Evolutionary conservation across 1,284 basidiomycete species (phyloP).

Genomic region (Tilletia walkeri): DNA sequence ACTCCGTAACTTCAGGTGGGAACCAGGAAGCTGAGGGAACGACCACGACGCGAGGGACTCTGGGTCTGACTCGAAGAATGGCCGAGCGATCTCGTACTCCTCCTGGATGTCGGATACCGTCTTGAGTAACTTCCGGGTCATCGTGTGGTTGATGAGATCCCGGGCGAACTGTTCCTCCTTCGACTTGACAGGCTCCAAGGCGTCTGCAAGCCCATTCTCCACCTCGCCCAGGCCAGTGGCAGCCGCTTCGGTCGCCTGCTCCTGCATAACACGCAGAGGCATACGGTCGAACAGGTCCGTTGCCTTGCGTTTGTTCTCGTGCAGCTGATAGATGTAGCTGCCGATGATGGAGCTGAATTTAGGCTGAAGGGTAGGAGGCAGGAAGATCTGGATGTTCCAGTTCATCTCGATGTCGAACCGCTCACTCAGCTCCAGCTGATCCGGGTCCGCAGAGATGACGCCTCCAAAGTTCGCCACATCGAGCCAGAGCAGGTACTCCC

Average conservation of each 20-base stretch:
- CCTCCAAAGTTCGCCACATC: constrained; percentile 91
- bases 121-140: constrained; percentile 79
- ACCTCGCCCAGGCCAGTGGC: constrained; percentile 15
- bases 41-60: constrained; percentile 59
- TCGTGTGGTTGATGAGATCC: constrained; percentile 73
- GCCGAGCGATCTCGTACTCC: constrained; percentile 57
- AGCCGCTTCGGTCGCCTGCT: constrained; percentile 24
- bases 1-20: constrained; percentile 72
- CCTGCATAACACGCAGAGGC: constrained; percentile 74
- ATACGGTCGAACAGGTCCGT: constrained; percentile 61
- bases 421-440: constrained; percentile 59
- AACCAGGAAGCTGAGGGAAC: constrained; percentile 86
- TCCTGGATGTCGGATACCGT: constrained; percentile 65
- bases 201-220: constrained; percentile 55
- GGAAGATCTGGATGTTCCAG: constrained; percentile 92
- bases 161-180: constrained; percentile 65
- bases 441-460: constrained; percentile 63
- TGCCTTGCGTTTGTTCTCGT: constrained; percentile 69
- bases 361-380: constrained; percentile 77
- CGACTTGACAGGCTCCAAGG: constrained; percentile 67
- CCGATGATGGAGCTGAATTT: constrained; percentile 76
- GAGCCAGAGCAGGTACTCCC: constrained; percentile 94
- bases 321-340: constrained; percentile 82
- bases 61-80: constrained; percentile 61
- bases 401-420: constrained; percentile 67